Evolutionary conservation across 768 basidiomycete species (phyloP), one percentile per base, ranked within the genome.

Genomic region (Leccinellum albellum): DNA sequence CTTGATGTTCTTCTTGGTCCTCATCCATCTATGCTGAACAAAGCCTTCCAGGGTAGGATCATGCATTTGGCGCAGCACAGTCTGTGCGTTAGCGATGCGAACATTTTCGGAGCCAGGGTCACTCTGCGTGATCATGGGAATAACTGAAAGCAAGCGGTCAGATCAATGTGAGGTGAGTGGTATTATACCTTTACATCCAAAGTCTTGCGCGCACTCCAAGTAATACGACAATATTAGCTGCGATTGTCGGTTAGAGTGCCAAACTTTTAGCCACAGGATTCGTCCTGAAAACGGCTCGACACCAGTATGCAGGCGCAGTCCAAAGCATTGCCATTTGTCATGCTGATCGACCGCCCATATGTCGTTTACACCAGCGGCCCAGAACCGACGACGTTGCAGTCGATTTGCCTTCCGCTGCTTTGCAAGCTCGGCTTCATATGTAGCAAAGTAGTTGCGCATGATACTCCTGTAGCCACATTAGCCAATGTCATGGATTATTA

Each of bases 321-420:
- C 50, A 28, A 55, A 59, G 0, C 45, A 10, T 0, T 55, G 13
- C 58, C 58, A 59, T 1, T 59, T 59, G 4, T 55, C 54, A 24
- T 59, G 50, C 2, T 59, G 51, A 3, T 59, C 44, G 0, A 54
- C 14, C 0, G 53, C 4, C 45, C 45, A 54, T 4, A 54, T 35
- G 14, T 54, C 53, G 7, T 54, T 54, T 7, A 54, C 32, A 6
- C 53, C 53, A 6, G 53, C 42, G 42, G 42, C 42, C 42, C 42
- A 44, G 13, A 44, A 44, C 2, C n/a, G 42, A 12, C 42, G 42
- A 8, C 42, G 20, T 12, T 14, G 20, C 4, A 52, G 40, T 1
- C 51, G 15, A 29, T 31, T 21, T 2, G 28, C 51, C 17, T 29
- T 52, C 28, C 40, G 40, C 14, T 21, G 17, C 20, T 15, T 26